Conservation (phyloP, 495 filamentous ascomycete genomes). For the Lophium mytilinum region DNA sequence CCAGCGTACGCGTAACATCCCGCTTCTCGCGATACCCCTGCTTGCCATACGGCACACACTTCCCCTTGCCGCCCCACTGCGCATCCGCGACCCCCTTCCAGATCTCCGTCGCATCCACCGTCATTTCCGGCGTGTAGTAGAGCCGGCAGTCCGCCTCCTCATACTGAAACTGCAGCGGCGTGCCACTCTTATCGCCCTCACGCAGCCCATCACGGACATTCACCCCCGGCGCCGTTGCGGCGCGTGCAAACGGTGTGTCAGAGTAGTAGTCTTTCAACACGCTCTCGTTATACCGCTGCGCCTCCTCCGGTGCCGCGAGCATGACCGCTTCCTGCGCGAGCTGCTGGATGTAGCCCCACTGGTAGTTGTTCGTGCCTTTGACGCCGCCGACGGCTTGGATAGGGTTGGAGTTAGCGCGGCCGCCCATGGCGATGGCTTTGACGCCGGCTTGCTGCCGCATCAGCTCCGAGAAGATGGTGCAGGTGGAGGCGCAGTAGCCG, state of each 20-base stretch:
- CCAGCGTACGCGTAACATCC: not conserved
- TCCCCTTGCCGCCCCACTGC: constrained; percentile 23
- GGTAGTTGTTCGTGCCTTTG: constrained; percentile 38
- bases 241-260: constrained; percentile 13
- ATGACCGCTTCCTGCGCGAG: constrained; percentile 5
- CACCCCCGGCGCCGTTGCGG: constrained; percentile 8
- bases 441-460: constrained; percentile 49
- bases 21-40: not conserved
- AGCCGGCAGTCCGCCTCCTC: constrained; percentile 32
- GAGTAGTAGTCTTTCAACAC: constrained; percentile 13
- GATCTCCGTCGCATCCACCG: constrained; percentile 24
- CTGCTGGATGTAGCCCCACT: constrained; percentile 16
- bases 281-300: constrained; percentile 6
- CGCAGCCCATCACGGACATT: constrained; percentile 31
- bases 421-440: constrained; percentile 53
- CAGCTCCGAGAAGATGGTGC: constrained; percentile 51
- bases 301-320: constrained; percentile 1
- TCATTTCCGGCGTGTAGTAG: constrained; percentile 30
- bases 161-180: constrained; percentile 32
- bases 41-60: not conserved
- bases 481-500: constrained; percentile 58
- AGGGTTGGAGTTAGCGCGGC: constrained; percentile 43
- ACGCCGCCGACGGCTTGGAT: constrained; percentile 58
- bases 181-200: constrained; percentile 18
- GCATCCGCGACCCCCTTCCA: constrained; percentile 29